Conservation (phyloP, 306 rosid species). For the Cicer yamashitae region DNA sequence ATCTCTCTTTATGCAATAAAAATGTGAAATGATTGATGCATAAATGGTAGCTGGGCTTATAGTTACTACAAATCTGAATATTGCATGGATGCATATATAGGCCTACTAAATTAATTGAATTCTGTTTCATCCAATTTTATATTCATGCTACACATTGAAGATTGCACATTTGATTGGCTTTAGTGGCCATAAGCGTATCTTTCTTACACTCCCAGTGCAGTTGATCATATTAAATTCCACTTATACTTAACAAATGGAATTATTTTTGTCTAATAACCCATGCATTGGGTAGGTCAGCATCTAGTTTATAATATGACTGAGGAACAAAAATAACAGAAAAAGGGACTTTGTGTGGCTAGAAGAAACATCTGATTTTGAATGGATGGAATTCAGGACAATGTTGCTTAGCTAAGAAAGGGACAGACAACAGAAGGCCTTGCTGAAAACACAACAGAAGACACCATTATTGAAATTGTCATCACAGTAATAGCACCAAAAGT, state of each 20-base stretch:
- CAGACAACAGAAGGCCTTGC: not conserved
- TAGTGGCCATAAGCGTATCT: not conserved
- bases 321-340: not conserved
- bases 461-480: not conserved
- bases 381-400: not conserved
- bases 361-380: not conserved
- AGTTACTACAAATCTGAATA: too few relatives aligned
- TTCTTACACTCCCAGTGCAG: not conserved
- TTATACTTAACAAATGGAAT: not conserved
- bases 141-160: too few relatives aligned
- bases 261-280: conserved; percentile 12
- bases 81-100: too few relatives aligned
- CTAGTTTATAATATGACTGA: not conserved
- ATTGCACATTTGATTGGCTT: not conserved
- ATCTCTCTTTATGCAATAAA: too few relatives aligned
- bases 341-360: not conserved
- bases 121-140: too few relatives aligned
- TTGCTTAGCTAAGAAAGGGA: not conserved
- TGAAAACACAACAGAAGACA: not conserved
- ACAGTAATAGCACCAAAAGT: not conserved
- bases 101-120: too few relatives aligned
- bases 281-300: conserved; percentile 5
- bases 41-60: too few relatives aligned
- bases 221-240: not conserved
- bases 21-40: too few relatives aligned